phyloP scores from a whole-genome alignment of 495 filamentous ascomycete species.

The Melanomma pulvis-pyrius region DNA sequence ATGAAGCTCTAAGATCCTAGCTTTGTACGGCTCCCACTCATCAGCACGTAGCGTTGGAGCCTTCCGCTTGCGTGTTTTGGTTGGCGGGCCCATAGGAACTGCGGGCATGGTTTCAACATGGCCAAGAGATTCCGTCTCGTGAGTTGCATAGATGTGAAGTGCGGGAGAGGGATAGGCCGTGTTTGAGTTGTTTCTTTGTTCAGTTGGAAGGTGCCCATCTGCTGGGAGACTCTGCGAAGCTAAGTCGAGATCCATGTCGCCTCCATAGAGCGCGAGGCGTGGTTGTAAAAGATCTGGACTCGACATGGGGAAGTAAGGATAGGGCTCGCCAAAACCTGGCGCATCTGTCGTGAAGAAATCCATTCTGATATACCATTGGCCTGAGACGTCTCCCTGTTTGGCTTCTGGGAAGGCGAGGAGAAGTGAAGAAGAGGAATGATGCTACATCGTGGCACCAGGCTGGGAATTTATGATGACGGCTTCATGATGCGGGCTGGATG shows the following conservation, averaged over 20 bases:
- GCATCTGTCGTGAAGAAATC: too few relatives aligned
- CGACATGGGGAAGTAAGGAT: not conserved
- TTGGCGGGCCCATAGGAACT: constrained; percentile 27
- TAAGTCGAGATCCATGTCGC: not conserved
- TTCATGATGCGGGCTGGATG: not conserved
- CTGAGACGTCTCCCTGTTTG: too few relatives aligned
- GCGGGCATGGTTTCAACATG: constrained; percentile 8
- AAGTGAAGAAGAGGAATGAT: too few relatives aligned
- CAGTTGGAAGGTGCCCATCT: constrained; percentile 4
- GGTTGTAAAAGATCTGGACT: not conserved
- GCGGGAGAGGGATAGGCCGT: constrained; percentile 9
- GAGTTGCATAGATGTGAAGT: not conserved
- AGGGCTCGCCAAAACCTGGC: too few relatives aligned
- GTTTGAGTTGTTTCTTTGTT: not conserved
- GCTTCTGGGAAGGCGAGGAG: too few relatives aligned
- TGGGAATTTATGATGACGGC: not conserved
- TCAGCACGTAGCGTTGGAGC: constrained; percentile 29
- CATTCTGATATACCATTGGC: too few relatives aligned
- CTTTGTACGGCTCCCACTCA: constrained; percentile 35
- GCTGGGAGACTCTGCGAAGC: constrained; percentile 10
- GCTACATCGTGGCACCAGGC: not conserved
- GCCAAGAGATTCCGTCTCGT: constrained; percentile 5
- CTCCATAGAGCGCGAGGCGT: not conserved
- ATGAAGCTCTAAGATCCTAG: constrained; percentile 31
- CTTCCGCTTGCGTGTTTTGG: constrained; percentile 31